Evolutionary conservation across 345 rosid genomes (phyloP), one percentile per base, ranked within the genome.

Genomic region (Brassica carinata): DNA sequence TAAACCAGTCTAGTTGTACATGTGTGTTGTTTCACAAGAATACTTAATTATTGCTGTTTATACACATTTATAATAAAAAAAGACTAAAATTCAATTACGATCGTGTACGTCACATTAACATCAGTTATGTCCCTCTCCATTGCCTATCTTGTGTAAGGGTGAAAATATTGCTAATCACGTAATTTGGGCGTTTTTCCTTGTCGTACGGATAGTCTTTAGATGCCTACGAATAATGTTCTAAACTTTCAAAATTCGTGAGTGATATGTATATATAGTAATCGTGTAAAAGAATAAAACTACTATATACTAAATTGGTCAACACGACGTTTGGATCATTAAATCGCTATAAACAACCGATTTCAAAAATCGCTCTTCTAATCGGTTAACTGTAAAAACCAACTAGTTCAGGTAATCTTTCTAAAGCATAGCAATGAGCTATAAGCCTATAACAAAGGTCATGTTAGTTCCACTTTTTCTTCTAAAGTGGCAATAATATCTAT

Each of bases 1-100:
- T 30, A 29, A 77, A 48, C 48, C 70, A 48, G 17, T 31, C 19
- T 26, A 64, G 45, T 33, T 72, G 67, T 53, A 72, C 70, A 31
- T 7, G 53, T 14, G 51, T 34, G 4, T 58, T 33, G 63, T 53
- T 51, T 53, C 57, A 53, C 63, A 38, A 58, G 31, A 15, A 18
- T 69, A 26, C 17, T 53, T 10, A 59, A 11, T 26, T 58, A 59
- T 26, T 76, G 59, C 19, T 68, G 29, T 68, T 36, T 58, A 13
- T 26, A 5, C n/a, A 17, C 18, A 26, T 63, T 40, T 30, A 18
- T 51, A 65, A 65, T 75, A 34, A 18, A 33, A 23, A 65, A 45
- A 45, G 71, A 64, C 38, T 34, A 23, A 51, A 8, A 66, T 53
- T 76, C 65, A 36, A 67, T 26, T 34, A 36, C 34, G 10, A 26